Percentiles rank a stretch among this genome's conserved stretches.
phyloP scores from a whole-genome alignment of 805 yeast species.

The Hanseniaspora pseudoguilliermondii region DNA sequence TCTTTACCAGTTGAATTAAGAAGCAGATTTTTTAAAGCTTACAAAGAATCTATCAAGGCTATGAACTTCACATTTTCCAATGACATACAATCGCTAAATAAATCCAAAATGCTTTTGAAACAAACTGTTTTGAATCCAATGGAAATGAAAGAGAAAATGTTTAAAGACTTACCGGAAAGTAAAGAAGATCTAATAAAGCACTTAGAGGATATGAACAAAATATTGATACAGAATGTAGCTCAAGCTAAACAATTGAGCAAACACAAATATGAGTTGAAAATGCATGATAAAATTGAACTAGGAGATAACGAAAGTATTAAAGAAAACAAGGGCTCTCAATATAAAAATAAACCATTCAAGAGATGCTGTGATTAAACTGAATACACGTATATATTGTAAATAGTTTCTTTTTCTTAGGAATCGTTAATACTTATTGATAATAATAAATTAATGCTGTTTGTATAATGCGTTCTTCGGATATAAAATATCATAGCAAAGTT shows the following conservation, averaged over 20 bases:
- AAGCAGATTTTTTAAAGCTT: constrained; percentile 36
- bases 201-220: constrained; percentile 57
- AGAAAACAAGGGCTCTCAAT: constrained; percentile 33
- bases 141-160: constrained; percentile 17
- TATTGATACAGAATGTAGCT: constrained; percentile 65
- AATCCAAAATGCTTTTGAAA: constrained; percentile 46
- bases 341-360: constrained; percentile 35
- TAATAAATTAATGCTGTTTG: too few species aligned
- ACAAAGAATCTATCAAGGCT: constrained; percentile 55
- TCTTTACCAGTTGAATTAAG: constrained; percentile 5
- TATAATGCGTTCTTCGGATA: neutral
- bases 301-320: constrained; percentile 82
- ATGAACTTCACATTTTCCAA: constrained; percentile 45
- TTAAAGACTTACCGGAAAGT: constrained; percentile 35
- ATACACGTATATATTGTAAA: neutral
- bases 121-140: constrained; percentile 34
- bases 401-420: neutral
- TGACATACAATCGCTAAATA: constrained; percentile 34
- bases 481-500: neutral
- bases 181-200: constrained; percentile 40
- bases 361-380: constrained; percentile 38
- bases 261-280: constrained; percentile 36
- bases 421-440: neutral
- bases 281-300: constrained; percentile 71
- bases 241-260: constrained; percentile 31